These are phyloP conservation scores for Leavenworthia alabamica DNA, from an alignment of 345 rosid genomes.

Conservation along the genomic window DNA sequence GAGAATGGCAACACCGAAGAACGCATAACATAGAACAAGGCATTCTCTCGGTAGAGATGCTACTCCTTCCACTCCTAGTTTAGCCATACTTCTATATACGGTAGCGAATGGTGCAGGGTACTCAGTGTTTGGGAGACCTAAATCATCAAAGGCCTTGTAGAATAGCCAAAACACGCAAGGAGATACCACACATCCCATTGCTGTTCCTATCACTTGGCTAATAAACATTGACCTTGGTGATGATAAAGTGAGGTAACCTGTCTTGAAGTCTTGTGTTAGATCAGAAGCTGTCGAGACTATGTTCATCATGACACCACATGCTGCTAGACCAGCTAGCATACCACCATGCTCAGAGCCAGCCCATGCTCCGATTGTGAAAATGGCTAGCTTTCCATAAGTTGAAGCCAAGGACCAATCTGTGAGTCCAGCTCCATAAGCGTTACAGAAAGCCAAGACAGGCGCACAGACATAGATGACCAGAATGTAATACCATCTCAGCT, in stretches of 20 bases:
- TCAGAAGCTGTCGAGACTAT: conserved; percentile 84
- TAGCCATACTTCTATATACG: conserved; percentile 54
- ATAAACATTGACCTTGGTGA: conserved; percentile 72
- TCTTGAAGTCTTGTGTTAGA: conserved; percentile 78
- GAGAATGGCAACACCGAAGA: conserved; percentile 53
- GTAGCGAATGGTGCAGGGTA: conserved; percentile 66
- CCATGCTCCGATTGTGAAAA: conserved; percentile 67
- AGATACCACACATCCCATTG: conserved; percentile 73
- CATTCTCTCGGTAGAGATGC: conserved; percentile 68
- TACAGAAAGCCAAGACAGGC: conserved; percentile 69
- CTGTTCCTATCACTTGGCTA: conserved; percentile 75
- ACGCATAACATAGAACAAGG: conserved; percentile 49
- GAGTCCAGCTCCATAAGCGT: conserved; percentile 82
- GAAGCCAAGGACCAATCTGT: conserved; percentile 87
- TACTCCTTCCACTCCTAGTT: conserved; percentile 65
- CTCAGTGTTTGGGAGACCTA: conserved; percentile 42
- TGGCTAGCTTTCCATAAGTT: conserved; percentile 76
- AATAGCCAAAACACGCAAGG: conserved; percentile 81
- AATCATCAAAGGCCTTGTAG: conserved; percentile 58
- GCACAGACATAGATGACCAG: conserved; percentile 59
- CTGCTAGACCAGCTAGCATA: conserved; percentile 69
- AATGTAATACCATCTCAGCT: conserved; percentile 66
- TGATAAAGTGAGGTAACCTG: conserved; percentile 76
- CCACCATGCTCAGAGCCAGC: conserved; percentile 63
- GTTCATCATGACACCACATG: conserved; percentile 92